Base-by-base conservation (phyloP, 2,329 filamentous ascomycete genomes). In the Claviceps humidiphila region DNA sequence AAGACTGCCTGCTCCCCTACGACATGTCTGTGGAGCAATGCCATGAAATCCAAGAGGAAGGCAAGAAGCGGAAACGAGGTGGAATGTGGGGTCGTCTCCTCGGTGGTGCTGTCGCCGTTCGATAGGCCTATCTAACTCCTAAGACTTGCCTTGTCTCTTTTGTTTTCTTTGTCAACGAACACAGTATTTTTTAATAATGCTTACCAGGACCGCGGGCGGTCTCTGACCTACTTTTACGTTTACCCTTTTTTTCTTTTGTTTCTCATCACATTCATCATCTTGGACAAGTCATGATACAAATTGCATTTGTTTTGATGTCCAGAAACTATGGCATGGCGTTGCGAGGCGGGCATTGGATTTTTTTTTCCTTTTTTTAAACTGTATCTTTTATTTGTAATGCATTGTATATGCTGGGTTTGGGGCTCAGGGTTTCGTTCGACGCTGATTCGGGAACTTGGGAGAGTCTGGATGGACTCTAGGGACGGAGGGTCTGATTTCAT, bases 11-110 rank as follows among this genome's bases (percentile, higher is more conserved):
- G 56, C 72, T 80, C 4, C 74, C 77, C 5, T 80, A 79, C 63
- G 77, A 80, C 65, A 76, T 79, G 58, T 72, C 71, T 55, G 60
- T 67, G 38, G 75, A 80, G 26, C 73, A 79, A 54, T 70, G 78
- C 54, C 70, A 71, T 55, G 70, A 73, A 53, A 61, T 77, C 45
- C 72, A 77, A 55, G 71, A 76, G 48, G 69, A 66, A 42, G 64
- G 61, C 54, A 75, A 73, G 64, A 77, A 76, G 68, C 73, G 75
- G 50, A 69, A 71, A 49, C 70, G 74, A 41, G 74, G 30, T 34
- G 30, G 76, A 56, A 71, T 80, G 67, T 75, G 76, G 64, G 73
- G 72, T 38, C 74, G 77, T 43, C 70, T 80, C 54, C 75, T 80
- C 54, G 73, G 74, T 46, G 70, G 68, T 49, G 64, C 68, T 50